Percentiles rank a stretch among this genome's conserved stretches.
phyloP scores from a whole-genome alignment of 1,284 basidiomycete species.

The Microbotryum lychnidis-dioicae region DNA sequence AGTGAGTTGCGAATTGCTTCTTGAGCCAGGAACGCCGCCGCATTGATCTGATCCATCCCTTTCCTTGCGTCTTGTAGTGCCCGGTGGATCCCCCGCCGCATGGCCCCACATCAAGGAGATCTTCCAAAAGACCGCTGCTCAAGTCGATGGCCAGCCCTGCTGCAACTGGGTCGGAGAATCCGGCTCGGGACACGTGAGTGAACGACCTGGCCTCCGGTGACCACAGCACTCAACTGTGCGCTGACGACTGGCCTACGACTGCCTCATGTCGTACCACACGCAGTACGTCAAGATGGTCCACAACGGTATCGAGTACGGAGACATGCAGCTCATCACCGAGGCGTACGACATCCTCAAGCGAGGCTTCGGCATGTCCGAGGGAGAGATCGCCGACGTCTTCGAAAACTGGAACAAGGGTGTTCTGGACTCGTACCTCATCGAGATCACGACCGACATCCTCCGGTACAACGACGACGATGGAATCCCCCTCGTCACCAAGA shows the following conservation, averaged over 20 bases:
- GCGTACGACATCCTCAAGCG: conserved; percentile 97
- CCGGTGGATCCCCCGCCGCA: conserved; percentile 86
- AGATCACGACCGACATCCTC: conserved; percentile 93
- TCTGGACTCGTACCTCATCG: conserved; percentile 97
- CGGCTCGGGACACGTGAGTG: conserved; percentile 65
- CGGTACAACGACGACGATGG: conserved; percentile 96
- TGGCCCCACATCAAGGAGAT: conserved; percentile 98
- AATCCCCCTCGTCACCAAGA: conserved; percentile 80
- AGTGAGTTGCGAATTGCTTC: conserved; percentile 40
- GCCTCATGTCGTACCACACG: neutral
- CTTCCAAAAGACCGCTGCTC: conserved; percentile 95
- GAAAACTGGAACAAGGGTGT: conserved; percentile 91
- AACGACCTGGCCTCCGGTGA: neutral
- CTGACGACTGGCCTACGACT: neutral
- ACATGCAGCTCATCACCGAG: conserved; percentile 99
- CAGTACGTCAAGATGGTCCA: conserved; percentile 94
- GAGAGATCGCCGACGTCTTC: conserved; percentile 69
- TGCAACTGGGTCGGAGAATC: conserved; percentile 99
- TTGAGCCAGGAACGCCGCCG: no score
- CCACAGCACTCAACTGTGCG: neutral
- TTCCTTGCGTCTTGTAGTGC: conserved; percentile 49
- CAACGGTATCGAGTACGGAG: conserved; percentile 92
- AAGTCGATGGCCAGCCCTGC: conserved; percentile 92
- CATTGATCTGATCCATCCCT: neutral
- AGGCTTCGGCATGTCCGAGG: conserved; percentile 74